A percentile compares a stretch with the other conserved stretches of the same genome.
Conservation (phyloP, 768 basidiomycete species). For the Fomitopsis pulvina region DNA sequence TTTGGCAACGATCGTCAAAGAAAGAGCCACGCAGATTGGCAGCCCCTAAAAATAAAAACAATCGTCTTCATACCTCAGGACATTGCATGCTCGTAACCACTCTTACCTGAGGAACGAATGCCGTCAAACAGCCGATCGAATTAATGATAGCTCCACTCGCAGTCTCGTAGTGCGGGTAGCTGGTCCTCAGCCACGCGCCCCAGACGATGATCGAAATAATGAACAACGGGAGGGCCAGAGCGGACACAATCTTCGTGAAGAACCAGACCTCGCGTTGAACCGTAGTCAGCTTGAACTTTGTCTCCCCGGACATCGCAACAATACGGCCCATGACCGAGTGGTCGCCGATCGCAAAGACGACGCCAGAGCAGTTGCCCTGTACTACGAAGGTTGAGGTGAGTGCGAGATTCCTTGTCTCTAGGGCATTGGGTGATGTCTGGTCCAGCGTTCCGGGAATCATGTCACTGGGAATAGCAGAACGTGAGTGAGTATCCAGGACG, state of each 20-base stretch:
- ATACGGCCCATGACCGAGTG: constrained; percentile 42
- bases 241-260: constrained; percentile 46
- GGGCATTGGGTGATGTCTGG: constrained; percentile 22
- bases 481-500: constrained; percentile 22
- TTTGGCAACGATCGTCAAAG: constrained; percentile 35
- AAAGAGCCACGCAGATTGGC: constrained; percentile 49
- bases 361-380: constrained; percentile 39
- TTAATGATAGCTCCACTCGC: constrained; percentile 47
- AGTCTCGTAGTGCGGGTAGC: constrained; percentile 39
- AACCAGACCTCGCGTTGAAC: constrained; percentile 43
- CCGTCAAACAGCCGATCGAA: constrained; percentile 45
- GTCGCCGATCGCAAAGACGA: constrained; percentile 45
- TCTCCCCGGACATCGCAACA: constrained; percentile 44
- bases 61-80: neutral
- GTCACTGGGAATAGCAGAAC: constrained; percentile 31
- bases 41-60: constrained; percentile 13
- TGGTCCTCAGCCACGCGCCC: constrained; percentile 33
- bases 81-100: constrained; percentile 13
- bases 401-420: constrained; percentile 50
- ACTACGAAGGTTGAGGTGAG: constrained; percentile 50
- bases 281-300: constrained; percentile 39
- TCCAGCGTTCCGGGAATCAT: constrained; percentile 40
- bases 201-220: constrained; percentile 29
- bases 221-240: constrained; percentile 32
- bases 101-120: constrained; percentile 45